Evolutionary conservation across 805 yeast genomes (phyloP).

Genomic region (Wickerhamomyces pijperi): DNA sequence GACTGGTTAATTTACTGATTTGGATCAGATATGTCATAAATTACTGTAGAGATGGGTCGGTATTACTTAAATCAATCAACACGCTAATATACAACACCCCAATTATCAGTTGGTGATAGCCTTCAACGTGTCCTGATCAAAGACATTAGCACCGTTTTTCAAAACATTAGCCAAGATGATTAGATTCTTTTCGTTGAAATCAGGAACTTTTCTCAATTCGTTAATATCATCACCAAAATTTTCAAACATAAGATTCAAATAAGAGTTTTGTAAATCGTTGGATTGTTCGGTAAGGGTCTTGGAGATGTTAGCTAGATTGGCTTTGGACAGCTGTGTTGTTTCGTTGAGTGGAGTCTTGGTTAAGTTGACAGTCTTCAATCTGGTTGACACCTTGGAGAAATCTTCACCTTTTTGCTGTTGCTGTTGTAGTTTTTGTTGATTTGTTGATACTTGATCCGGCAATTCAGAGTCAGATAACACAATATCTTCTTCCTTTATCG

Average conservation of each 20-base stretch:
- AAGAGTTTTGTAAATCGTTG: conserved; percentile 35
- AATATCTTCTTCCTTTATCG: conserved; percentile 13
- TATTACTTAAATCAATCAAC: no score
- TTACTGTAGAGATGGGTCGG: no score
- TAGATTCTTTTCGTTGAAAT: conserved; percentile 48
- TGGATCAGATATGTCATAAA: no score
- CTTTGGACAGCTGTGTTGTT: conserved; percentile 10
- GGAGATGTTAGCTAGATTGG: conserved; percentile 22
- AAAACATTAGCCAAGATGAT: conserved; percentile 14
- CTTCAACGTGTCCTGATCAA: conserved; percentile 13
- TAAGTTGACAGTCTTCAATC: conserved; percentile 14
- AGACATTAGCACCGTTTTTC: conserved; percentile 14
- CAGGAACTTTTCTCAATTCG: conserved; percentile 41
- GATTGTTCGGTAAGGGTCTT: conserved; percentile 20
- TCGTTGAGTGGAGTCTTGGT: conserved; percentile 25
- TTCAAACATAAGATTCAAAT: conserved; percentile 41
- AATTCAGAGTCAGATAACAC: conserved; percentile 24
- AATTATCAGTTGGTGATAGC: conserved; percentile 11
- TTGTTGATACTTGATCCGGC: background rate
- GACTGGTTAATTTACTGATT: no score
- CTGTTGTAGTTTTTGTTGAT: no score
- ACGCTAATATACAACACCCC: no score
- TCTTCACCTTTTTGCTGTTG: conserved; percentile 8
- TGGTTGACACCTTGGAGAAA: conserved; percentile 6
- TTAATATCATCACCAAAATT: conserved; percentile 37